phyloP scores from a whole-genome alignment of 805 yeast genomes.

The Cyberlindnera nakhonratchasimensis region DNA sequence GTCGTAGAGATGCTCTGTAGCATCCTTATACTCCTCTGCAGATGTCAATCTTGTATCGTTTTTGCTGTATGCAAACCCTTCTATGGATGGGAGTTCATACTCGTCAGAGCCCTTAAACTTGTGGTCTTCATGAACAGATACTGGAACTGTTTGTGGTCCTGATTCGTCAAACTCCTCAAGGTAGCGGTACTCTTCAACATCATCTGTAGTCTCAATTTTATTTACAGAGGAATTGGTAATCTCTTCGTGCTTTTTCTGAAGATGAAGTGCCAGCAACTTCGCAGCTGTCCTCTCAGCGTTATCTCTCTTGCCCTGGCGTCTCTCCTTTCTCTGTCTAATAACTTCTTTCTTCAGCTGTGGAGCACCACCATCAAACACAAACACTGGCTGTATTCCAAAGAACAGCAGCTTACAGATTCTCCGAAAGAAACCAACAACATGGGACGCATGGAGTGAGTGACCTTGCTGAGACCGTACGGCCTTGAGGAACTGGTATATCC shows the following conservation, averaged over 20 bases:
- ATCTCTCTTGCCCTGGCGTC: constrained; percentile 71
- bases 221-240: not conserved
- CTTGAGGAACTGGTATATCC: constrained; percentile 96
- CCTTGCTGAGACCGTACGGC: constrained; percentile 91
- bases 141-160: not conserved
- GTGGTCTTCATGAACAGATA: not conserved
- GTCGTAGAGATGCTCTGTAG: constrained; percentile 52
- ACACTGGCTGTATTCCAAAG: constrained; percentile 84
- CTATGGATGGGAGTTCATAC: constrained; percentile 75
- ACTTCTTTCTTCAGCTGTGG: constrained; percentile 80
- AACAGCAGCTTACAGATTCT: constrained; percentile 86
- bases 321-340: constrained; percentile 64
- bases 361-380: constrained; percentile 95
- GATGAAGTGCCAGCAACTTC: constrained; percentile 71
- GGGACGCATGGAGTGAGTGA: constrained; percentile 70
- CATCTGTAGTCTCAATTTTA: constrained; percentile 22
- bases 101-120: constrained; percentile 65
- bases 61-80: constrained; percentile 47
- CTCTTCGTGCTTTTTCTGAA: constrained; percentile 43
- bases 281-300: constrained; percentile 74
- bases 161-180: constrained; percentile 23
- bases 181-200: constrained; percentile 33
- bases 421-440: constrained; percentile 92
- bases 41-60: constrained; percentile 73
- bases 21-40: constrained; percentile 63